Conservation (phyloP, 148 eudicot genomes). For the Limonium bicolor region DNA sequence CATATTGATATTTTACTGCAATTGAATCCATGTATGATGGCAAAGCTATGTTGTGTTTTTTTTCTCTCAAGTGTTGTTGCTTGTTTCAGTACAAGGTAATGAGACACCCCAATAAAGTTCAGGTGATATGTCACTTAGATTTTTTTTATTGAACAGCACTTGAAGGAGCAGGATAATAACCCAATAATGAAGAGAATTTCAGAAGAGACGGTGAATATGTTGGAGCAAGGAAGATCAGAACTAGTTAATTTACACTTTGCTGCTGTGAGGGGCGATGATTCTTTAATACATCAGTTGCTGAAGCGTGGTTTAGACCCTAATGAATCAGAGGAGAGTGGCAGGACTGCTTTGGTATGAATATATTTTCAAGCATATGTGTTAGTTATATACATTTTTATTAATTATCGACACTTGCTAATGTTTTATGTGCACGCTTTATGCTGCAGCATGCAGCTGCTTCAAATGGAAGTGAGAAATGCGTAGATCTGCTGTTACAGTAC, state of each 20-base stretch:
- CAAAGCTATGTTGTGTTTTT: too few species aligned
- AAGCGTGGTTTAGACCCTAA: constrained; percentile 75
- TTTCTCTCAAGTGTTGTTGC: too few species aligned
- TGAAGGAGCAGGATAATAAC: constrained; percentile 39
- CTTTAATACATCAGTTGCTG: constrained; percentile 40
- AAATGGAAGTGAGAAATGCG: constrained; percentile 63
- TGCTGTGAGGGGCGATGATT: constrained; percentile 48
- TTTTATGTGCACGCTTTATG: background rate
- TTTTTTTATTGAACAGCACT: too few species aligned
- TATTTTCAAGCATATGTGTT: background rate
- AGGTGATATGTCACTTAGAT: too few species aligned
- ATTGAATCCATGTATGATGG: too few species aligned
- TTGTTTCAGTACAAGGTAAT: too few species aligned
- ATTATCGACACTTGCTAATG: background rate
- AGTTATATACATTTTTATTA: background rate
- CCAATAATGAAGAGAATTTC: constrained; percentile 47
- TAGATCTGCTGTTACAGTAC: constrained; percentile 47
- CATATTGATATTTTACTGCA: too few species aligned
- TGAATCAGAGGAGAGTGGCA: constrained; percentile 64
- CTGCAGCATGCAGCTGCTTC: constrained; percentile 86
- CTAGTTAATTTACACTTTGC: constrained; percentile 78
- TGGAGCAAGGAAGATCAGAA: constrained; percentile 63
- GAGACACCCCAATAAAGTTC: too few species aligned
- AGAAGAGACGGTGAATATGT: constrained; percentile 58
- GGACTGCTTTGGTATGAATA: constrained; percentile 42